Evolutionary conservation across 2,329 filamentous ascomycete species (phyloP).

Genomic region (Tolypocladium ovalisporum): DNA sequence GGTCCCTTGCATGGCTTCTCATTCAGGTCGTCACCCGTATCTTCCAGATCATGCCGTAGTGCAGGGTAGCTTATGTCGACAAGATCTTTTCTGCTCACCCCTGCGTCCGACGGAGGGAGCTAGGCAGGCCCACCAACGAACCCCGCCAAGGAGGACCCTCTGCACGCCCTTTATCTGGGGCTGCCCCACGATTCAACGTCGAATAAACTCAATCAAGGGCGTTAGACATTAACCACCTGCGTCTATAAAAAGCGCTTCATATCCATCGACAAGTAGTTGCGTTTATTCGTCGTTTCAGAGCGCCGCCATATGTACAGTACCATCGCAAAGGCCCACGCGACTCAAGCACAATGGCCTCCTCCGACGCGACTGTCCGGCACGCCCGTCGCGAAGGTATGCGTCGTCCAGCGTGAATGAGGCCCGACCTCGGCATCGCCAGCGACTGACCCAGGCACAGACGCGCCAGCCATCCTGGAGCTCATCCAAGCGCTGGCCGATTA

Average conservation of each 20-base stretch:
- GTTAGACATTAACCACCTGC: not conserved
- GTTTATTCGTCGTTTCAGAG: not conserved
- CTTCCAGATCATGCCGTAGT: too few species aligned
- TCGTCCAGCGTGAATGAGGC: not conserved
- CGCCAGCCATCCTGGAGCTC: slow-evolving; percentile 67
- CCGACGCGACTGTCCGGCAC: slow-evolving; percentile 21
- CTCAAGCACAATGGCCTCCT: not conserved
- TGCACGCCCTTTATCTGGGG: not conserved
- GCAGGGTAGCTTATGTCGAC: not conserved
- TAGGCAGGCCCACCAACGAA: not conserved
- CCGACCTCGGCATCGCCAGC: slow-evolving; percentile 2
- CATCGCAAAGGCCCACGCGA: not conserved
- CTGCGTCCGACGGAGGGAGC: too few species aligned
- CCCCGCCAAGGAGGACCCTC: not conserved
- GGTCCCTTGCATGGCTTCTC: too few species aligned
- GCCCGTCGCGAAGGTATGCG: slow-evolving; percentile 47
- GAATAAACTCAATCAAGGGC: not conserved
- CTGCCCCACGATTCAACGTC: not conserved
- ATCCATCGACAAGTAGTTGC: not conserved
- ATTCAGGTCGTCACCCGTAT: too few species aligned
- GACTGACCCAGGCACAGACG: slow-evolving; percentile 42
- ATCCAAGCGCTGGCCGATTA: slow-evolving; percentile 83
- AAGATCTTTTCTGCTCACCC: too few species aligned
- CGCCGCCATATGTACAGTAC: too few species aligned
- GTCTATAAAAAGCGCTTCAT: not conserved